Percentiles rank a stretch among this genome's conserved stretches.
These are phyloP conservation scores for Pistacia vera DNA, from an alignment of 345 rosid species.

Conservation along the genomic window DNA sequence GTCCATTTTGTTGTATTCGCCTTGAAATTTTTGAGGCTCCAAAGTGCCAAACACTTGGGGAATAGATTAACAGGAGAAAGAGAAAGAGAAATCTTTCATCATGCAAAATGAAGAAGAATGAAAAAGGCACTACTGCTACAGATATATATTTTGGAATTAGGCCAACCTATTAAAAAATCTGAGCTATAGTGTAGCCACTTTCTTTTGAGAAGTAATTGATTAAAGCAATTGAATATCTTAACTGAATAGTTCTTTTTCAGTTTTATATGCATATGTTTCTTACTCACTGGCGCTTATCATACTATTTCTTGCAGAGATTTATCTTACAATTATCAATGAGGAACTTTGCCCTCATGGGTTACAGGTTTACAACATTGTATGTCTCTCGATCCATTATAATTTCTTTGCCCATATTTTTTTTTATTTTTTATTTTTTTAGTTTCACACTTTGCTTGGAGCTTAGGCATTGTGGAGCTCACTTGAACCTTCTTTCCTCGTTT, in stretches of 20 bases:
- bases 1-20: no score
- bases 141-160: background rate
- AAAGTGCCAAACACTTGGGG: no score
- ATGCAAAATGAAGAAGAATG: background rate
- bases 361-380: slow-evolving; percentile 26
- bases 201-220: background rate
- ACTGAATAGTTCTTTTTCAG: no score
- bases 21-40: no score
- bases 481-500: background rate
- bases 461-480: background rate
- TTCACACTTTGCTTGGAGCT: background rate
- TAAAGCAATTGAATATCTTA: no score
- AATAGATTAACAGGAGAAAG: no score
- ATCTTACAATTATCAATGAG: slow-evolving; percentile 38
- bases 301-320: slow-evolving; percentile 36
- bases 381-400: slow-evolving; percentile 13
- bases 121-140: background rate
- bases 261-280: no score
- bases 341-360: slow-evolving; percentile 38
- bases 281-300: background rate
- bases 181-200: slow-evolving; percentile 32
- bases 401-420: slow-evolving; percentile 8
- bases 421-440: no score
- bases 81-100: no score
- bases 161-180: background rate